These are phyloP conservation scores for Umbelopsis sp. DNA, from an alignment of 192 early-diverging fungal species.

Conservation along the genomic window DNA sequence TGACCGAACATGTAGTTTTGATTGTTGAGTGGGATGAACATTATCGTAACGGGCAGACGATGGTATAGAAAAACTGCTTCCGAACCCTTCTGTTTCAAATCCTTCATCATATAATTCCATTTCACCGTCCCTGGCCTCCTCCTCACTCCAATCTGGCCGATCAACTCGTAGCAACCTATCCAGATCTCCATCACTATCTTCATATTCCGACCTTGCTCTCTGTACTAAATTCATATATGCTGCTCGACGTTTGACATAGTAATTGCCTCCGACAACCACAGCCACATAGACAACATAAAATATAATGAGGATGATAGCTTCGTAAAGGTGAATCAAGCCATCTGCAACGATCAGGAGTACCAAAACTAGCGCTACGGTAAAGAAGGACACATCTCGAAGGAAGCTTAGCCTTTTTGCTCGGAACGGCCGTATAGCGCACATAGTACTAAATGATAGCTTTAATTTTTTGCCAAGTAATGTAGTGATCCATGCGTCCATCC, in stretches of 20 bases:
- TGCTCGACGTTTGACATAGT: slow-evolving; percentile 45
- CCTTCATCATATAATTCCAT: slow-evolving; percentile 42
- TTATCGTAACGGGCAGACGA: slow-evolving; percentile 17
- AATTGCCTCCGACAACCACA: slow-evolving; percentile 62
- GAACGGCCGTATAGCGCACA: slow-evolving; percentile 82
- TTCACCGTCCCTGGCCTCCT: slow-evolving; percentile 28
- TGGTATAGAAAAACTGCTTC: slow-evolving; percentile 21
- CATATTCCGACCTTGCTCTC: slow-evolving; percentile 50
- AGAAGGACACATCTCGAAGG: slow-evolving; percentile 81
- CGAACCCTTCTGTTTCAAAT: slow-evolving; percentile 35
- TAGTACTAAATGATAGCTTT: slow-evolving; percentile 46
- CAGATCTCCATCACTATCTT: slow-evolving; percentile 38
- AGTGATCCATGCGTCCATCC: background rate
- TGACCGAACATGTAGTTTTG: slow-evolving; percentile 46
- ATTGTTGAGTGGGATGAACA: background rate
- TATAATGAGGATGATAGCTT: slow-evolving; percentile 56
- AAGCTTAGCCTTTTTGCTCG: slow-evolving; percentile 69
- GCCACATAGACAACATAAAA: slow-evolving; percentile 66
- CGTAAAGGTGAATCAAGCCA: slow-evolving; percentile 56
- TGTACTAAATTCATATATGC: slow-evolving; percentile 45
- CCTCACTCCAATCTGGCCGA: slow-evolving; percentile 11
- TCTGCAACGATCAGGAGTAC: slow-evolving; percentile 58
- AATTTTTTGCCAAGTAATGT: background rate
- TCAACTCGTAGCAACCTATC: slow-evolving; percentile 37
- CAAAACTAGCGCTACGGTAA: slow-evolving; percentile 59